Evolutionary conservation across 176 grass and related monocot genomes (phyloP).

Genomic region (Panicum miliaceum): DNA sequence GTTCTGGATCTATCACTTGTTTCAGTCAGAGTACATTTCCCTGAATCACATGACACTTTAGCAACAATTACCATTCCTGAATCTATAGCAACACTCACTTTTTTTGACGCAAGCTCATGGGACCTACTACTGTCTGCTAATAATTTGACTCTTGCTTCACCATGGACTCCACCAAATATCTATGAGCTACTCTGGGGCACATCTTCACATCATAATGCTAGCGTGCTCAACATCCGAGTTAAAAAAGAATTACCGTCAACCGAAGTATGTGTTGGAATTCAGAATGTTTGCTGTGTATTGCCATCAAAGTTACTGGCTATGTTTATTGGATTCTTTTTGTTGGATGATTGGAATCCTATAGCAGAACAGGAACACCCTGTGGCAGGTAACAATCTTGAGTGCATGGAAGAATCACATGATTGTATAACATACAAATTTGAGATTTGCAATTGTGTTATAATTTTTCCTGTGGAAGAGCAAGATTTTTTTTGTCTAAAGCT

Average conservation of each 20-base stretch:
- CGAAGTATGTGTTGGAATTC: constrained; percentile 73
- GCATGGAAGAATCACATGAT: constrained; percentile 36
- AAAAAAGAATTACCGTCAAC: constrained; percentile 62
- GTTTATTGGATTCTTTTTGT: constrained; percentile 86
- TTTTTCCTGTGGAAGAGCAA: constrained; percentile 80
- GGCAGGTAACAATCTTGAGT: constrained; percentile 46
- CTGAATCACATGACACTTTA: constrained; percentile 79
- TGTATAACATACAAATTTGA: constrained; percentile 79
- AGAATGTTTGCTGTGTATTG: constrained; percentile 88
- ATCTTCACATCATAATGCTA: constrained; percentile 59
- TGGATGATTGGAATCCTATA: constrained; percentile 78
- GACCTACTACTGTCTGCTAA: constrained; percentile 71
- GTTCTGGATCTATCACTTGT: constrained; percentile 63
- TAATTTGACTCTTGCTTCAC: constrained; percentile 69
- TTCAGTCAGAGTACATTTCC: constrained; percentile 69
- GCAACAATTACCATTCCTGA: constrained; percentile 62
- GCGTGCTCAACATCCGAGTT: constrained; percentile 65
- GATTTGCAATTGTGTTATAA: constrained; percentile 71
- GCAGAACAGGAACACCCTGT: constrained; percentile 53
- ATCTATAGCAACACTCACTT: constrained; percentile 61
- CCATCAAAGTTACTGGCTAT: constrained; percentile 76
- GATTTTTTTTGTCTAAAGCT: constrained; percentile 64
- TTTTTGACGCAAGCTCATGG: constrained; percentile 56
- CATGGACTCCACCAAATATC: constrained; percentile 58
- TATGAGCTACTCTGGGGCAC: constrained; percentile 69